A percentile compares a stretch with the other conserved stretches of the same genome.
Evolutionary conservation across 495 filamentous ascomycete genomes (phyloP).

Genomic region (Tuber umbilicatum): DNA sequence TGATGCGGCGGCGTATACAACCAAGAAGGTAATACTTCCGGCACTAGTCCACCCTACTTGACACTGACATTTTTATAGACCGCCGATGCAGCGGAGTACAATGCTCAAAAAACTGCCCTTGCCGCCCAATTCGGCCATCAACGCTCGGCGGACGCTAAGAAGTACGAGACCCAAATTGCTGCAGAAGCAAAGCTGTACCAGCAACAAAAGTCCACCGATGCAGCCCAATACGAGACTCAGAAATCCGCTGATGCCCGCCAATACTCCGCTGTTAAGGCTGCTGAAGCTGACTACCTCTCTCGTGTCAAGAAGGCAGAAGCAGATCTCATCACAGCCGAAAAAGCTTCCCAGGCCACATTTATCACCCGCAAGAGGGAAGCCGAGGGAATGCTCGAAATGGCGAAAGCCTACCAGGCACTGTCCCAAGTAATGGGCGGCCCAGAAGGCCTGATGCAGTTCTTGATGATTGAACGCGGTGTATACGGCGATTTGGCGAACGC

Average conservation of each 20-base stretch:
- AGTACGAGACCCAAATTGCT: conserved; percentile 51
- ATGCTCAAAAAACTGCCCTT: conserved; percentile 52
- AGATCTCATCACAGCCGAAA: conserved; percentile 46
- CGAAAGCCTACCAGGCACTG: conserved; percentile 65
- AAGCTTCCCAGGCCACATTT: conserved; percentile 58
- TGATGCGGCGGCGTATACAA: conserved; percentile 53
- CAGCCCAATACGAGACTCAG: conserved; percentile 40
- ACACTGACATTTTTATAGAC: conserved; percentile 36
- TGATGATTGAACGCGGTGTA: conserved; percentile 67
- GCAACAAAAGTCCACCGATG: conserved; percentile 53
- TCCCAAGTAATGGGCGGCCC: conserved; percentile 67
- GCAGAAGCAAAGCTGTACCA: conserved; percentile 58
- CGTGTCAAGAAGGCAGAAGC: conserved; percentile 47
- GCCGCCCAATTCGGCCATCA: conserved; percentile 43
- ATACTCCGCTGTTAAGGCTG: conserved; percentile 43
- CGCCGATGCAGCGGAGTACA: conserved; percentile 57
- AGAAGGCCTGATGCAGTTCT: conserved; percentile 64
- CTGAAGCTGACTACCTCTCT: conserved; percentile 43
- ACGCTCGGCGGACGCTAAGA: conserved; percentile 38
- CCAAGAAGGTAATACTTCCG: conserved; percentile 38
- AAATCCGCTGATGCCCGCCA: conserved; percentile 40
- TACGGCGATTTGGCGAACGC: conserved; percentile 61
- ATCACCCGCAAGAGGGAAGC: conserved; percentile 62
- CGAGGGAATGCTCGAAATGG: conserved; percentile 66
- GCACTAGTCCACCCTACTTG: background rate